A percentile compares a stretch with the other conserved stretches of the same genome.
Conservation (phyloP, 2,329 filamentous ascomycete genomes). For the Chrysoporthe cubensis region DNA sequence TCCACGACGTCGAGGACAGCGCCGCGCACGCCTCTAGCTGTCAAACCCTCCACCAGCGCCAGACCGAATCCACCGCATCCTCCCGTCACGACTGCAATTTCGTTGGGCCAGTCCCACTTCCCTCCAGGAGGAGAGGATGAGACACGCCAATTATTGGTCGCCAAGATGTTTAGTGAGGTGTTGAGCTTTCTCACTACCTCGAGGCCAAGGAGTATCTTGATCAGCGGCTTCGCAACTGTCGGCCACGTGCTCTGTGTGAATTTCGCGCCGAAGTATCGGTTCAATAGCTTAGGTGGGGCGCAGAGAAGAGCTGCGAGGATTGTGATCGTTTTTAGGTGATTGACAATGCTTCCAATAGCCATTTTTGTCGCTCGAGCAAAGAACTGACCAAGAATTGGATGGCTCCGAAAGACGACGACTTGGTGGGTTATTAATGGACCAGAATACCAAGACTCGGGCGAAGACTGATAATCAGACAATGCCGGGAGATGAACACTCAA, state of each 20-base stretch:
- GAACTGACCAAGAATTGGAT: not conserved
- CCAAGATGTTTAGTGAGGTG: conserved; percentile 30
- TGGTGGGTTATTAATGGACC: too few species aligned
- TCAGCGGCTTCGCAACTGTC: conserved; percentile 10
- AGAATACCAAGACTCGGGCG: not conserved
- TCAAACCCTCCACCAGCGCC: conserved; percentile 40
- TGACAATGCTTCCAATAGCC: conserved; percentile 10
- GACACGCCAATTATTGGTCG: conserved; percentile 33
- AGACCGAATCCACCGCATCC: conserved; percentile 42
- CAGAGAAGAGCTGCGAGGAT: conserved; percentile 23
- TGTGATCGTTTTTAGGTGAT: conserved; percentile 3
- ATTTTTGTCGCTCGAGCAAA: not conserved
- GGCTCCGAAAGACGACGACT: not conserved
- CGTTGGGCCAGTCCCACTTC: conserved; percentile 35
- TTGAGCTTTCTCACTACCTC: conserved; percentile 26
- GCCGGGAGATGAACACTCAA: not conserved
- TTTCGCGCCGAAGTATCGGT: conserved; percentile 13
- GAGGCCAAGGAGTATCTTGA: conserved; percentile 20
- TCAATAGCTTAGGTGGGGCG: conserved; percentile 16
- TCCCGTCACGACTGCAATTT: conserved; percentile 37
- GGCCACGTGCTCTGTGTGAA: conserved; percentile 11
- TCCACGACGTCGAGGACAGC: conserved; percentile 43
- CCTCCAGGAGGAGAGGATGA: conserved; percentile 21
- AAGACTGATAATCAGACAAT: too few species aligned
- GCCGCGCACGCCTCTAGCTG: conserved; percentile 41